Percentiles rank a stretch among this genome's conserved stretches.
These are phyloP conservation scores for Platanthera zijinensis DNA, from an alignment of 106 monocot species.

Conservation along the genomic window DNA sequence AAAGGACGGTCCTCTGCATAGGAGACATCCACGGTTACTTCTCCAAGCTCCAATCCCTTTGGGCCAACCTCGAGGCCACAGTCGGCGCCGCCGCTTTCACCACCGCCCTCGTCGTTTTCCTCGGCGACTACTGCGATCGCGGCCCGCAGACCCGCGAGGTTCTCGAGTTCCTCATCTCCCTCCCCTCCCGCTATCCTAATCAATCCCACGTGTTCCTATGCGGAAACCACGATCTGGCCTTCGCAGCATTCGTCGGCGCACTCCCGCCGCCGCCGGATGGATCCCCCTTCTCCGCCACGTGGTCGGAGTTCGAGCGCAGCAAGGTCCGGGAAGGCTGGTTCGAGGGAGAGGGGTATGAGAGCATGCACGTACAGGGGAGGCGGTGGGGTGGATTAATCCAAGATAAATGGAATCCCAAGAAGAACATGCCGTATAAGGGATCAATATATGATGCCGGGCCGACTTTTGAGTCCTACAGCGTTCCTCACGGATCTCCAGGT, in stretches of 20 bases:
- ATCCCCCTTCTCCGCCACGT: conserved; percentile 46
- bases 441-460: conserved; percentile 83
- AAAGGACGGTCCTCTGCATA: conserved; percentile 37
- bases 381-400: conserved; percentile 69
- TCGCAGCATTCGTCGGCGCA: conserved; percentile 88
- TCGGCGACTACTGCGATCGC: conserved; percentile 97
- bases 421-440: conserved; percentile 57
- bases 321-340: conserved; percentile 95
- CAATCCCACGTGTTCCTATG: conserved; percentile 90
- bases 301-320: conserved; percentile 63
- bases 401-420: conserved; percentile 56
- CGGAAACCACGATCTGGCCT: conserved; percentile 98
- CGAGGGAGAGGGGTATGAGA: conserved; percentile 54
- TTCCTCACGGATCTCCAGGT: conserved; percentile 86
- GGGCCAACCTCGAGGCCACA: conserved; percentile 70
- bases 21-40: conserved; percentile 76
- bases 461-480: conserved; percentile 86
- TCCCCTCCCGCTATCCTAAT: conserved; percentile 57
- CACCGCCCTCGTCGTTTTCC: conserved; percentile 79
- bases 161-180: conserved; percentile 70
- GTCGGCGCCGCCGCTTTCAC: conserved; percentile 48
- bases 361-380: conserved; percentile 93
- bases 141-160: conserved; percentile 71
- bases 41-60: conserved; percentile 44
- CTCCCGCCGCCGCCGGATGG: conserved; percentile 63